These are phyloP conservation scores for Prunus yedoensis DNA, from an alignment of 331 rosid genomes.

Conservation along the genomic window DNA sequence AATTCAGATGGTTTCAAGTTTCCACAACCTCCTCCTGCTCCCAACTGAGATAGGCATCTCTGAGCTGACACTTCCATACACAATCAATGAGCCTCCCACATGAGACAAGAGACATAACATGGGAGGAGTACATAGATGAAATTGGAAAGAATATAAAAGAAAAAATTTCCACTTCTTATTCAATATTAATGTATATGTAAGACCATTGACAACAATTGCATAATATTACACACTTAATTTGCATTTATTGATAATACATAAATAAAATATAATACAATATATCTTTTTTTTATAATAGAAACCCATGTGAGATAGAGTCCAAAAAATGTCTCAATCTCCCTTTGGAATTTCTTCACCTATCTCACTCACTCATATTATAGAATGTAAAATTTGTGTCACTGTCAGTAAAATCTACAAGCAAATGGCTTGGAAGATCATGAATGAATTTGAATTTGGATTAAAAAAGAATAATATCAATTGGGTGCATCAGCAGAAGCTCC, in stretches of 20 bases:
- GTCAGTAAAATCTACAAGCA: slow-evolving; percentile 54
- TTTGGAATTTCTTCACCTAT: slow-evolving; percentile 25
- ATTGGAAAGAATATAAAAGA: background rate
- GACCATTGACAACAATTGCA: slow-evolving; percentile 20
- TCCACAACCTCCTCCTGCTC: slow-evolving; percentile 37
- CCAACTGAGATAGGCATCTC: slow-evolving; percentile 41
- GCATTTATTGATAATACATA: slow-evolving; percentile 27
- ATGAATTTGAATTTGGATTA: slow-evolving; percentile 39
- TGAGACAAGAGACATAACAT: slow-evolving; percentile 12
- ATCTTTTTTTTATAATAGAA: slow-evolving; percentile 15
- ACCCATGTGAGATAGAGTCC: slow-evolving; percentile 44
- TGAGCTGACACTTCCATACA: slow-evolving; percentile 30
- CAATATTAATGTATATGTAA: slow-evolving; percentile 15
- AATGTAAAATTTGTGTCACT: slow-evolving; percentile 31
- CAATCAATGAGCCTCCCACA: slow-evolving; percentile 25
- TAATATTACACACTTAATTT: slow-evolving; percentile 25
- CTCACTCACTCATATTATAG: slow-evolving; percentile 15
- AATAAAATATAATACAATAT: slow-evolving; percentile 11
- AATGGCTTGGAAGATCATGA: slow-evolving; percentile 32
- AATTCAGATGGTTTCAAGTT: slow-evolving; percentile 48
- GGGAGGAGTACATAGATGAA: background rate
- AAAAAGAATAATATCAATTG: slow-evolving; percentile 18
- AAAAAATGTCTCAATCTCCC: slow-evolving; percentile 40
- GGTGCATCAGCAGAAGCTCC: slow-evolving; percentile 76
- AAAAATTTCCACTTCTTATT: background rate